phyloP scores from a whole-genome alignment of 2,329 filamentous ascomycete species.

The Berkeleyomyces basicola region DNA sequence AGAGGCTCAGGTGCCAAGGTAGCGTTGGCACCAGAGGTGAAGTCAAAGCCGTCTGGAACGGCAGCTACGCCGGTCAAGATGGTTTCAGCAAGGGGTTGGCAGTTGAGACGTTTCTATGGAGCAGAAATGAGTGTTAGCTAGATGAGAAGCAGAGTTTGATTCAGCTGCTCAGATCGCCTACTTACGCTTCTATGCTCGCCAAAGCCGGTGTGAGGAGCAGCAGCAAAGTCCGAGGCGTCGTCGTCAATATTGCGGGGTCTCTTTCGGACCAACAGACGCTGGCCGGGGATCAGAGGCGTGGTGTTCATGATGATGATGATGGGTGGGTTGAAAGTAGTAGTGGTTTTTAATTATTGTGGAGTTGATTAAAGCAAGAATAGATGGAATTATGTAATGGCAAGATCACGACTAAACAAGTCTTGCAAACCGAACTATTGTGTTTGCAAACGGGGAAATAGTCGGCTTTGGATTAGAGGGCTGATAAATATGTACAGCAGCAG shows the following conservation, averaged over 20 bases:
- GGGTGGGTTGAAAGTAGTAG: neutral
- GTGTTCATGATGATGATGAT: conserved; percentile 4
- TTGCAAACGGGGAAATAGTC: neutral
- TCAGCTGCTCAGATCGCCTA: neutral
- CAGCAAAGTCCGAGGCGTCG: conserved; percentile 7
- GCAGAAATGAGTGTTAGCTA: neutral
- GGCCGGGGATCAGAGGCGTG: conserved; percentile 4
- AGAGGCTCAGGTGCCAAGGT: conserved; percentile 32
- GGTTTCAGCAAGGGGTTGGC: conserved; percentile 1
- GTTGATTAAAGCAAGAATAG: neutral
- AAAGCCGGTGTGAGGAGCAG: conserved; percentile 1
- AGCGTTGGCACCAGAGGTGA: conserved; percentile 26
- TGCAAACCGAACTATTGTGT: neutral
- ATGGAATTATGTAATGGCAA: neutral
- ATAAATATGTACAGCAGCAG: conserved; percentile 1
- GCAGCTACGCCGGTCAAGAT: neutral
- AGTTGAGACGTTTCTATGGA: conserved; percentile 12
- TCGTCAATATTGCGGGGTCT: conserved; percentile 12
- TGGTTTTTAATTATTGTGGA: neutral
- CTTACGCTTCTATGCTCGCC: conserved; percentile 14
- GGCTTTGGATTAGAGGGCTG: neutral
- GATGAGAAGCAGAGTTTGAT: neutral
- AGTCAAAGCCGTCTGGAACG: neutral
- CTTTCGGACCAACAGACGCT: conserved; percentile 10
- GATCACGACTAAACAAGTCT: conserved; percentile 5